Conservation (phyloP, 129 eudicot genomes). For the Flaveria sonorensis region DNA sequence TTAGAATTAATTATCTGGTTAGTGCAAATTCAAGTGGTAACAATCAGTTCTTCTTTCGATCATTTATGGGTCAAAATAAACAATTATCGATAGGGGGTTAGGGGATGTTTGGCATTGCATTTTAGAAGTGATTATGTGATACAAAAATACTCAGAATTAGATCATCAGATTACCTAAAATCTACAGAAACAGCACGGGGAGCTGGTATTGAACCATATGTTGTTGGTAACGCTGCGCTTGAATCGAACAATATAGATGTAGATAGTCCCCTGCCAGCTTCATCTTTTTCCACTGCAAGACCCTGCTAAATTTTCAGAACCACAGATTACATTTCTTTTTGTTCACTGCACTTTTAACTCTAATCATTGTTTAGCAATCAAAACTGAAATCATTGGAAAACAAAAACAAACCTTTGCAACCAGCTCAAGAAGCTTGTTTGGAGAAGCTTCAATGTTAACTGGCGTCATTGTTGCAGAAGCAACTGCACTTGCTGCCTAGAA, state of each 20-base stretch:
- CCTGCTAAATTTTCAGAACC: slow-evolving; percentile 66
- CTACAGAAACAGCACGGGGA: slow-evolving; percentile 57
- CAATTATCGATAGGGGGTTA: not conserved
- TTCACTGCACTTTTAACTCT: not conserved
- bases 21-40: slow-evolving; percentile 3
- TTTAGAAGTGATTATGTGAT: not conserved
- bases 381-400: not conserved
- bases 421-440: slow-evolving; percentile 83
- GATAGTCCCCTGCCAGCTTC: slow-evolving; percentile 61
- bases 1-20: slow-evolving; percentile 8
- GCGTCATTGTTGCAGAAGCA: slow-evolving; percentile 95
- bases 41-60: slow-evolving; percentile 3
- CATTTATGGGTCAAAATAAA: slow-evolving; percentile 1
- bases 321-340: slow-evolving; percentile 2
- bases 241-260: slow-evolving; percentile 60
- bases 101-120: not conserved
- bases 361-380: slow-evolving; percentile 1
- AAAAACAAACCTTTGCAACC: slow-evolving; percentile 72
- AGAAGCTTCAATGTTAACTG: slow-evolving; percentile 69
- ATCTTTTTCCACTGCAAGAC: slow-evolving; percentile 94
- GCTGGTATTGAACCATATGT: slow-evolving; percentile 71
- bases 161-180: slow-evolving; percentile 56
- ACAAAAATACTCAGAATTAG: not conserved
- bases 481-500: slow-evolving; percentile 88
- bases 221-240: slow-evolving; percentile 39